Conservation (phyloP, 176 grass and related monocot genomes). For the Oryza nivara region DNA sequence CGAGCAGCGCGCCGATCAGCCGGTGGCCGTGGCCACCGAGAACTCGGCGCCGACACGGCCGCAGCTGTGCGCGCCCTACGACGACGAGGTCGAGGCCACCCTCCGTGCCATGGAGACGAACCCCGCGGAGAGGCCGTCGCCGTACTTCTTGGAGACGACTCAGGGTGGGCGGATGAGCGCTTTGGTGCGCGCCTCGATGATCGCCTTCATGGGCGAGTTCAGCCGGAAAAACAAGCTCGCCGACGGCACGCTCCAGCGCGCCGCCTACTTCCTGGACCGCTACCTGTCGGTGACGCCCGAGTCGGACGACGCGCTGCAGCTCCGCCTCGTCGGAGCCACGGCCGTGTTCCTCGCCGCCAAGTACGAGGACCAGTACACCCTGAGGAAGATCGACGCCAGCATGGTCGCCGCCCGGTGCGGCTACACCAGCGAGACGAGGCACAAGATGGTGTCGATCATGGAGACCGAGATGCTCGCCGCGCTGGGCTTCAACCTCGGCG, state of each 20-base stretch:
- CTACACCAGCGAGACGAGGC: neutral
- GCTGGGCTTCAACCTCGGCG: slow-evolving; percentile 35
- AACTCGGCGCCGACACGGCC: neutral
- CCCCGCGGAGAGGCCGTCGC: neutral
- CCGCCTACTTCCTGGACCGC: slow-evolving; percentile 45
- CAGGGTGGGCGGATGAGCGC: neutral
- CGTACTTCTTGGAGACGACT: slow-evolving; percentile 25
- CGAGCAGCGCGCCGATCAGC: neutral
- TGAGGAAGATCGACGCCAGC: neutral
- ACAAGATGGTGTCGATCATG: slow-evolving; percentile 14
- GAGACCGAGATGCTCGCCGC: slow-evolving; percentile 10
- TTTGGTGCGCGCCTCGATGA: neutral
- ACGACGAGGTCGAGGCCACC: slow-evolving; percentile 24
- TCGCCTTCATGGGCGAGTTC: neutral
- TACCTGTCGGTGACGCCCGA: slow-evolving; percentile 30
- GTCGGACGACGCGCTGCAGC: neutral
- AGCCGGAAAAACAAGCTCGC: neutral
- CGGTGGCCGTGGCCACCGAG: neutral
- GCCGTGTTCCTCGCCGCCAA: slow-evolving; percentile 48
- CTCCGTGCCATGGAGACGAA: slow-evolving; percentile 25
- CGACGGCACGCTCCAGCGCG: slow-evolving; percentile 34
- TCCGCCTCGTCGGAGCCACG: slow-evolving; percentile 27
- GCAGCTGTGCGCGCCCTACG: neutral
- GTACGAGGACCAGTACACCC: slow-evolving; percentile 32
- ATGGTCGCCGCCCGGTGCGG: neutral